Evolutionary conservation across 1,139 yeast genomes (phyloP).

Genomic region (Meyerozyma guilliermondii): DNA sequence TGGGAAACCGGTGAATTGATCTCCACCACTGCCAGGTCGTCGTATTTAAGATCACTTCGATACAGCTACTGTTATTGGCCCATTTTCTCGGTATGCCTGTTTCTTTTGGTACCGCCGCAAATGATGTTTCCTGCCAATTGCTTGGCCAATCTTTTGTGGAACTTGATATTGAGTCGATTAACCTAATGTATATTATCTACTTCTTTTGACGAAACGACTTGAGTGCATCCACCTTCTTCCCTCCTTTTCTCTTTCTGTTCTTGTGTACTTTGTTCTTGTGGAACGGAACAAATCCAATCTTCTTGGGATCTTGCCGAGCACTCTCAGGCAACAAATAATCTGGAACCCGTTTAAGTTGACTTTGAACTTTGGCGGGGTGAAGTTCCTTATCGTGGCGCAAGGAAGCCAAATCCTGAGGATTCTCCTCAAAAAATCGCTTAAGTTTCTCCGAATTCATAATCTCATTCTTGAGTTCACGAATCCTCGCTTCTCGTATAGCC

Average conservation of each 20-base stretch:
- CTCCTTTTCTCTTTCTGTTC: constrained; percentile 23
- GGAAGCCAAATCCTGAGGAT: constrained; percentile 89
- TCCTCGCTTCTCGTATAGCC: constrained; percentile 89
- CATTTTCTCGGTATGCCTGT: constrained; percentile 45
- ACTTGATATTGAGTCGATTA: constrained; percentile 42
- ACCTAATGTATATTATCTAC: constrained; percentile 2
- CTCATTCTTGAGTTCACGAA: constrained; percentile 85
- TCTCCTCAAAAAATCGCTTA: constrained; percentile 93
- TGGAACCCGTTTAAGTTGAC: constrained; percentile 88
- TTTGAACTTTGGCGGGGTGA: constrained; percentile 77
- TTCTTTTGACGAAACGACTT: constrained; percentile 37
- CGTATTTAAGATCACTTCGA: constrained; percentile 44
- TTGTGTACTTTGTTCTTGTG: constrained; percentile 50
- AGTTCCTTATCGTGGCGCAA: constrained; percentile 89
- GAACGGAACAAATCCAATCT: constrained; percentile 75
- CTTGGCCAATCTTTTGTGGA: constrained; percentile 52
- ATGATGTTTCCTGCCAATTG: constrained; percentile 57
- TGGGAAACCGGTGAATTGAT: constrained; percentile 51
- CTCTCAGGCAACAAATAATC: constrained; percentile 83
- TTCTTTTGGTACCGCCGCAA: constrained; percentile 41
- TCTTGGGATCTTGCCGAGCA: constrained; percentile 56
- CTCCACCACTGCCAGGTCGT: constrained; percentile 17
- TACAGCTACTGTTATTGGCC: constrained; percentile 61
- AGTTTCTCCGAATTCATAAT: constrained; percentile 83
- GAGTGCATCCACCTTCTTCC: constrained; percentile 62